A percentile compares a stretch with the other conserved stretches of the same genome.
These are phyloP conservation scores for Thuidium tamariscinum DNA, from an alignment of 225 moss, liverwort and hornwort genomes.

Conservation along the genomic window DNA sequence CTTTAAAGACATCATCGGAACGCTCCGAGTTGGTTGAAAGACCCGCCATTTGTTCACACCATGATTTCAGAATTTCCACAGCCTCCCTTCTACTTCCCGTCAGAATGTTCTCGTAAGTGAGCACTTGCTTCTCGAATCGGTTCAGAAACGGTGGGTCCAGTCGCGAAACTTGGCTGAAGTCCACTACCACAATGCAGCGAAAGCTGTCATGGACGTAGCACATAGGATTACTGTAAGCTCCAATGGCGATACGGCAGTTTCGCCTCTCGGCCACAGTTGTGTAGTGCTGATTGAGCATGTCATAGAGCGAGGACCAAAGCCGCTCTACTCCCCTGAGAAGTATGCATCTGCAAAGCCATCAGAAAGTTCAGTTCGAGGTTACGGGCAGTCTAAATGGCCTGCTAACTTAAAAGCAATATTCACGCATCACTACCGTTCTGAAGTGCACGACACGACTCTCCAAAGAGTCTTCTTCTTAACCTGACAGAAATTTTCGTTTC, in stretches of 20 bases:
- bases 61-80: slow-evolving; percentile 22
- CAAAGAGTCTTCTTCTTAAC: not conserved
- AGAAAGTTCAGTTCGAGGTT: not conserved
- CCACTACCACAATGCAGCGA: slow-evolving; percentile 58
- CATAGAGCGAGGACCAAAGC: slow-evolving; percentile 61
- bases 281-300: slow-evolving; percentile 61
- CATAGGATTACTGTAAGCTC: slow-evolving; percentile 59
- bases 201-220: slow-evolving; percentile 52
- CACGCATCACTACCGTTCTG: not conserved
- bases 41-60: slow-evolving; percentile 36
- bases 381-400: not conserved
- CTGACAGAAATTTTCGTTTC: not conserved
- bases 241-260: slow-evolving; percentile 52
- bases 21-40: slow-evolving; percentile 1
- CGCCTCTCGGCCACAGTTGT: slow-evolving; percentile 44
- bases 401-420: not conserved
- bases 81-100: slow-evolving; percentile 18
- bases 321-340: slow-evolving; percentile 42
- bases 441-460: not conserved
- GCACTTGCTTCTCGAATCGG: slow-evolving; percentile 60
- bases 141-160: slow-evolving; percentile 52
- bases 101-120: slow-evolving; percentile 47
- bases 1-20: slow-evolving; percentile 6
- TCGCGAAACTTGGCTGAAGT: slow-evolving; percentile 28
- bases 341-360: slow-evolving; percentile 27